Conservation (phyloP, 148 eudicot genomes). For the Chenopodium quinoa region DNA sequence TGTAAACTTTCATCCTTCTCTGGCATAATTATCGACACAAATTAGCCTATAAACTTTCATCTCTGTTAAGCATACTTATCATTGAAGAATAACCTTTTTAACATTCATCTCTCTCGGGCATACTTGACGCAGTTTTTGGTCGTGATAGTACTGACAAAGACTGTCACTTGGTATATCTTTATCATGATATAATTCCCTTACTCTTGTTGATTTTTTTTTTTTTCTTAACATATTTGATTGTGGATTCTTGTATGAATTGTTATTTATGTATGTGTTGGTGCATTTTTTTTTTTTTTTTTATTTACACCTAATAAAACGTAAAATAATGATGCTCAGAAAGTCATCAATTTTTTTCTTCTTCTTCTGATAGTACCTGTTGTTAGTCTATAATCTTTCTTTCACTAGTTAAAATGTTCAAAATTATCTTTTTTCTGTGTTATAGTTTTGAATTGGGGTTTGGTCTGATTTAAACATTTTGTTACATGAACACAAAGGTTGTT, state of each 20-base stretch:
- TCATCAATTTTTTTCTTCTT: neutral
- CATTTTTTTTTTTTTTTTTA: slow-evolving; percentile 3
- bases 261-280: neutral
- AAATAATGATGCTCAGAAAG: neutral
- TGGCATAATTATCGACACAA: no score
- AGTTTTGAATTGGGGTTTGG: neutral
- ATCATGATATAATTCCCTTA: neutral
- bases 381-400: no score
- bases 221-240: neutral
- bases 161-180: neutral
- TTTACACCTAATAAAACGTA: neutral
- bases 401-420: no score
- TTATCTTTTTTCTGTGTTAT: neutral
- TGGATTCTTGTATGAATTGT: neutral
- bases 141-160: neutral
- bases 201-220: neutral
- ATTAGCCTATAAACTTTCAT: neutral
- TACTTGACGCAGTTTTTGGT: no score
- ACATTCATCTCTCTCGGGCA: no score
- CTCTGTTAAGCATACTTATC: neutral
- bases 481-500: neutral
- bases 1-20: no score
- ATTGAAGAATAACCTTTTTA: neutral
- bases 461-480: neutral
- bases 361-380: no score